Evolutionary conservation across 108 stramenopile species (phyloP), one percentile per base, ranked within the genome.

Genomic region (Aurantiochytrium sp.): DNA sequence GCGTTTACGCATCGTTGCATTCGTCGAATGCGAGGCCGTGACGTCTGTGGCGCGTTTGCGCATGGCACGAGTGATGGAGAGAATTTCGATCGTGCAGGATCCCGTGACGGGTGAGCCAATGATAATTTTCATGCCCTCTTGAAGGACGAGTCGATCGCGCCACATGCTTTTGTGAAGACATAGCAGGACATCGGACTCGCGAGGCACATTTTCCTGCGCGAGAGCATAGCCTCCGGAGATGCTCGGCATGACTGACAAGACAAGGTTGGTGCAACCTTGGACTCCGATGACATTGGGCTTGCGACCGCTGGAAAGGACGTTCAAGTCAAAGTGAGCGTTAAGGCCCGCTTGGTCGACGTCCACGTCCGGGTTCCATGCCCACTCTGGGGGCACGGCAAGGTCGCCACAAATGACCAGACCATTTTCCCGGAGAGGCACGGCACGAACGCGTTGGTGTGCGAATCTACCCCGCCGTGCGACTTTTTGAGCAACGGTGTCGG

Each of bases 81-180:
- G 14, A 12, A 83, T 83, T 12, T 47, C 51, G 3, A 83, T 53
- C 10, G 45, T 47, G 51, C 76, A 83, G 23, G 76, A 47, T 6
- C 49, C 45, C 1, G 76, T 53, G 23, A 8, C 49, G 45, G 19
- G 45, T 12, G 49, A 25, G 6, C 76, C 76, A 23, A 83, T 83
- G 25, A 21, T 6, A 45, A 83, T 14, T 12, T 83, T 47, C 76
- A 83, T 83, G 4, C 76, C 76, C 51, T 83, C 76, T 45, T 83
- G 43, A 18, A 83, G 51, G 19, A 83, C 51, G 25, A 83, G 19
- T 12, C 76, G 76, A 23, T 83, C 76, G 45, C 76, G 76, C 76
- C 76, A 83, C n/a, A 53, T 53, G 76, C 76, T 83, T 45, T 83
- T 83, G 51, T 83, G 45, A 43, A 83, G n/a, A 23, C 76, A 83